Evolutionary conservation across 2,329 filamentous ascomycete species (phyloP), one percentile per base, ranked within the genome.

Genomic region (Bipolaris gigantea): DNA sequence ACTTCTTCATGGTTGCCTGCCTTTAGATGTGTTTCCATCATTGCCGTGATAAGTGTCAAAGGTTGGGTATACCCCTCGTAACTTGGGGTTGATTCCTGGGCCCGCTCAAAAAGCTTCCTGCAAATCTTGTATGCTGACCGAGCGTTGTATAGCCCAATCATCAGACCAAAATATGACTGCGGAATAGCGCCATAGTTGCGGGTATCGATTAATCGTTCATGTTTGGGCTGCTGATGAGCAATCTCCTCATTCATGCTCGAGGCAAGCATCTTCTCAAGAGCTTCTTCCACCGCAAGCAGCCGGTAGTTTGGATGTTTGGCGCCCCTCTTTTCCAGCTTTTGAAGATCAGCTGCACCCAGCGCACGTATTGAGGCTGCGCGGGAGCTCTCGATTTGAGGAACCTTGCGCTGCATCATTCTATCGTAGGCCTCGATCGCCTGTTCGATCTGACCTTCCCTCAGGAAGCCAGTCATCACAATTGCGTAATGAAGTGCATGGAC

Each of bases 21-120:
- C 47, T 80, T 76, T 39, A 85, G 76, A 65, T 89, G 82, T 0
- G 85, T 80, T 19, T 81, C 76, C 88, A 96, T 92, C 53, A 93
- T 73, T 8, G 86, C 73, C 5, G 71, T 73, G 21, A 76, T 64
- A 40, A 76, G 82, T 0, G 77, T 79, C 23, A 72, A 60, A 10
- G 72, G 69, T 1, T 58, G 60, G 19, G 60, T 57, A 18, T 63
- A 65, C 18, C 60, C 57, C 3, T 54, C 41, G 1, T 46, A 47
- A 9, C 61, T 55, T 7, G 56, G 50, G 18, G 64, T 60, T 5
- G 56, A 55, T 25, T 62, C 54, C 38, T 57, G 48, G 5, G 63
- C 65, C 35, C 61, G 59, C 16, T 57, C 41, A 38, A 73, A 64
- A 16, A 73, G 53, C 34, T 70, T 63, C 39, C 66, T 67, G 53